Base-by-base conservation (phyloP, 306 rosid genomes). In the Cucumis melo region DNA sequence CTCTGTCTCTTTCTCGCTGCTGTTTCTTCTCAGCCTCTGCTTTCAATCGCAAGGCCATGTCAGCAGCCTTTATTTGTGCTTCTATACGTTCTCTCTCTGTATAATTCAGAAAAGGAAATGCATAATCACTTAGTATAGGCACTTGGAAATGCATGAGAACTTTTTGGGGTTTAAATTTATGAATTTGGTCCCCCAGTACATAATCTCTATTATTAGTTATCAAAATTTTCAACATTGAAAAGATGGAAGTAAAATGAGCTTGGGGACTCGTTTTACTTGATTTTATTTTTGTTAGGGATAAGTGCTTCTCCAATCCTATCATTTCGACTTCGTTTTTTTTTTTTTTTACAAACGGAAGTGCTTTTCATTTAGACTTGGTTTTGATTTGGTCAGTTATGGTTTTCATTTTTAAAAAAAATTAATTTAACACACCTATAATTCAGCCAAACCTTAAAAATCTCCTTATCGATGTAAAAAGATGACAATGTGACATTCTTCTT, bases 81-180 rank as follows among this genome's bases (percentile, higher is more conserved):
- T 92, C 98, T 44, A 92, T 86, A 80, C 89, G 90, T 68, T 86
- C 90, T 59, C 82, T 88, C 84, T 95, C 99, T 92, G 88, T 32
- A 64, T 7, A 38, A 20, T 20, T 78, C 11, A 10, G 10, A 36
- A 0, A 14, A 42, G 36, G 14, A 46, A 44, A 46, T 24, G 59
- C 41, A 46, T 1, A 77, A 16, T 32, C 60, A 77, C 34, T 32
- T 1, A 74, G n/a, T 75, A 16, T 5, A 48, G 10, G 5, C 23
- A n/a, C 27, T 6, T 41, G 20, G 19, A 10, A 8, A 39, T 7
- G 56, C 60, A 32, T 74, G 10, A 15, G 48, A 34, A 16, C 0
- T 63, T 63, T 10, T 63, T 8, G 21, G 6, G 21, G 3, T 36
- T 4, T 0, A 6, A 61, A 61, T 14, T 61, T 61, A 29, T 61